Evolutionary conservation across 805 yeast genomes (phyloP), one percentile per base, ranked within the genome.

Genomic region (Saccharomycopsis capsularis): DNA sequence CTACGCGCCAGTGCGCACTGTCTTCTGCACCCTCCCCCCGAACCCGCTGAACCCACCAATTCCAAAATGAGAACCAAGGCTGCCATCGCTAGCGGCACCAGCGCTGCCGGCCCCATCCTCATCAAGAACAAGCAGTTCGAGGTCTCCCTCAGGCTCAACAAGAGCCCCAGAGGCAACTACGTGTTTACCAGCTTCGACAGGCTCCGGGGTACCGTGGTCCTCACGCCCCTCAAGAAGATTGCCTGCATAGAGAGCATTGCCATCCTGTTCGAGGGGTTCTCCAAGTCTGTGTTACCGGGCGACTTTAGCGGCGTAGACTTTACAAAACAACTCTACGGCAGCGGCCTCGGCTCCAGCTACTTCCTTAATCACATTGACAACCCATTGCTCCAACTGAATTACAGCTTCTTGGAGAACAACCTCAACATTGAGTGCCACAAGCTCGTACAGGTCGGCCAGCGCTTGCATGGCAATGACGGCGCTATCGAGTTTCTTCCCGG

Each of bases 351-450:
- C 16, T 15, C 11, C 11, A n/a, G 5, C 40, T 32, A 19, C 4
- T 5, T 15, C 1, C 27, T n/a, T 18, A 21, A 21, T 6, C 18
- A 34, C 13, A 41, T 41, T 21, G 40, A 36, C 6, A 44, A 45
- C 19, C 49, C 49, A 2, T 19, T 45, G 2, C 23, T 49, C 11
- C 48, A 49, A 30, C 23, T 32, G 4, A n/a, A 19, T 13, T 27
- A 22, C 3, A 40, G 36, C 25, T 35, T 49, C 22, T 30, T 49
- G 13, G 49, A 49, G 15, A n/a, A 39, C 21, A 46, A 49, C 23
- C 34, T 49, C 43, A 49, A 44, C 18, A 42, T 44, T 16, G 52
- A 49, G 21, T 44, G 48, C 27, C 52, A 49, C 29, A n/a, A 22
- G 6, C 29, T 49, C 13, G 45, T 49, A 3, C 16, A 16, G 22